phyloP scores from a whole-genome alignment of 208 protist species.

The Leishmania gerbilli region DNA sequence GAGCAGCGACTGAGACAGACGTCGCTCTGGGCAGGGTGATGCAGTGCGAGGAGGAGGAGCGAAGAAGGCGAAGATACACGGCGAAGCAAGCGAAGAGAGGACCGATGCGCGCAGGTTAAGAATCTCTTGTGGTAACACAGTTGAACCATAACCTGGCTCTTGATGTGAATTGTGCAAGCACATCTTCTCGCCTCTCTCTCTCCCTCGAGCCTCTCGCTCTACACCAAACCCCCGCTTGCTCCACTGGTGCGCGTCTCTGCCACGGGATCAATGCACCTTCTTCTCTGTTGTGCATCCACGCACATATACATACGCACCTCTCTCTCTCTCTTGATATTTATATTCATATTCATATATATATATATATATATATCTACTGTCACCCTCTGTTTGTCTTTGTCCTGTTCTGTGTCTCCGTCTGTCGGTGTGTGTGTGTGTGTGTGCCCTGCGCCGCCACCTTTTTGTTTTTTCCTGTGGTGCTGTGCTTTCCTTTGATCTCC shows the following conservation, averaged over 20 bases:
- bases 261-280: background rate
- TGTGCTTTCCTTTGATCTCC: too few relatives aligned
- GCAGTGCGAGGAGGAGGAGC: background rate
- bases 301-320: background rate
- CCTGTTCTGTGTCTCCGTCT: background rate
- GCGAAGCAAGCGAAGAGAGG: background rate
- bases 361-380: background rate
- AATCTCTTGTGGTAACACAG: background rate
- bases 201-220: background rate
- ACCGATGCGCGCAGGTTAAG: background rate
- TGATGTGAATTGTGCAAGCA: background rate
- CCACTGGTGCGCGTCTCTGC: background rate
- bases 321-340: too few relatives aligned
- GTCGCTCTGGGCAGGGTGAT: too few relatives aligned
- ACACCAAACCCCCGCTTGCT: background rate
- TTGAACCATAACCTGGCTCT: background rate
- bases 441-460: too few relatives aligned
- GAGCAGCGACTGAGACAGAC: background rate
- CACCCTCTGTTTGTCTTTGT: conserved; percentile 10
- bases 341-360: too few relatives aligned
- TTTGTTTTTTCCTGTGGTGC: too few relatives aligned
- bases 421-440: too few relatives aligned
- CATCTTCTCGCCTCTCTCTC: background rate
- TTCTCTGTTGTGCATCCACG: background rate
- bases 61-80: background rate